These are phyloP conservation scores for Neurospora terricola DNA, from an alignment of 495 filamentous ascomycete genomes.

Conservation along the genomic window DNA sequence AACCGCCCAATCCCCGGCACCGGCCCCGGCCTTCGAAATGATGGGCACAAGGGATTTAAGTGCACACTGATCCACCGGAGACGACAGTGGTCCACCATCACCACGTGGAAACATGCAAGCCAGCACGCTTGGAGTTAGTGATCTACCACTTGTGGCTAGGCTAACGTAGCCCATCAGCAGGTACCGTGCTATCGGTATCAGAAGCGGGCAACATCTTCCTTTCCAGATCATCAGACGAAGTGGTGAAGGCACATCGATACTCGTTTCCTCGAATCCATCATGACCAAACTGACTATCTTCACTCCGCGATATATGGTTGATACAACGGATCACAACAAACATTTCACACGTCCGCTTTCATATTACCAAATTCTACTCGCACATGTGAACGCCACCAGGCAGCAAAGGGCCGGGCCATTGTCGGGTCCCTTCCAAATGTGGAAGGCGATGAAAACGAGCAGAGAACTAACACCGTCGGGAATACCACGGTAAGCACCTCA, in stretches of 20 bases:
- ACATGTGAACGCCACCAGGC: neutral
- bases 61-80: neutral
- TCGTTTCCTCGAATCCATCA: neutral
- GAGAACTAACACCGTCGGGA: neutral
- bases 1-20: too few relatives aligned
- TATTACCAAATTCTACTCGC: neutral
- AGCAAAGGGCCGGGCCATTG: neutral
- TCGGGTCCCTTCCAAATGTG: neutral
- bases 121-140: neutral
- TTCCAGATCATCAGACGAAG: neutral
- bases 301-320: neutral
- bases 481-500: neutral
- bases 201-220: neutral
- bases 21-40: neutral
- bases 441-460: neutral
- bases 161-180: neutral
- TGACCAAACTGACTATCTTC: neutral
- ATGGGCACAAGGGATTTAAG: neutral
- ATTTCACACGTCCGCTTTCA: neutral
- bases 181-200: neutral
- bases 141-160: neutral
- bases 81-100: neutral
- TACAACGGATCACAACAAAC: neutral
- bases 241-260: neutral
- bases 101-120: neutral